Evolutionary conservation across 2,329 filamentous ascomycete species (phyloP), one percentile per base, ranked within the genome.

Genomic region (Pseudogymnoascus sp.): DNA sequence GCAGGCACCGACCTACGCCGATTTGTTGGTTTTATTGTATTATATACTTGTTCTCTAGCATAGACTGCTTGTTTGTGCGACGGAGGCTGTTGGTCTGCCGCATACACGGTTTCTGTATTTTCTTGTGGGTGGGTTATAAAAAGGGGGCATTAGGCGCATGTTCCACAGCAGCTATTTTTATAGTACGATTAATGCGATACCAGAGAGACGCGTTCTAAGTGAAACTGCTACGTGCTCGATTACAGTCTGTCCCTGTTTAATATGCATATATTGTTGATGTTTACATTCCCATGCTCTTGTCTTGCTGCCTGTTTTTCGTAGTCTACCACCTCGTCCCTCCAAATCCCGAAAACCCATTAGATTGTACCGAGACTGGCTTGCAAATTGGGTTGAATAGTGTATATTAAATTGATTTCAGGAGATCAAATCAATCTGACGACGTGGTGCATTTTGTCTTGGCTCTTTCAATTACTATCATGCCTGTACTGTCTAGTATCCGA

Each of bases 151-250:
- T 55, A 55, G 49, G 49, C 49, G 49, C 49, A 33, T 55, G 49
- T 55, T 31, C 49, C 49, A 55, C 16, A 55, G 49, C 28, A 55
- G 28, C 49, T 55, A 55, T 55, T 55, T 14, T 18, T 18, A 16
- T 55, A 55, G 49, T 55, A 55, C 14, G 49, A 55, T 55, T 55
- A 55, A 55, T 35, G 49, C 49, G 49, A 55, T 55, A 55, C 49
- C 28, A 33, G 5, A 55, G 49, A 55, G 8, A 16, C 49, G 28
- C 16, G 49, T 55, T 35, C 49, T 55, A 21, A 5, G 49, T 55
- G 28, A 55, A 55, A 55, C 28, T 52, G 23, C 23, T 7, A 55
- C n/a, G 14, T 4, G 18, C 11, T 14, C 28, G 49, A 55, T 14
- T 33, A 33, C 9, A 33, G 14, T 35, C 28, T 35, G 9, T 14